Evolutionary conservation across 305 asterid species (phyloP), one percentile per base, ranked within the genome.

Genomic region (Salvia sclarea): DNA sequence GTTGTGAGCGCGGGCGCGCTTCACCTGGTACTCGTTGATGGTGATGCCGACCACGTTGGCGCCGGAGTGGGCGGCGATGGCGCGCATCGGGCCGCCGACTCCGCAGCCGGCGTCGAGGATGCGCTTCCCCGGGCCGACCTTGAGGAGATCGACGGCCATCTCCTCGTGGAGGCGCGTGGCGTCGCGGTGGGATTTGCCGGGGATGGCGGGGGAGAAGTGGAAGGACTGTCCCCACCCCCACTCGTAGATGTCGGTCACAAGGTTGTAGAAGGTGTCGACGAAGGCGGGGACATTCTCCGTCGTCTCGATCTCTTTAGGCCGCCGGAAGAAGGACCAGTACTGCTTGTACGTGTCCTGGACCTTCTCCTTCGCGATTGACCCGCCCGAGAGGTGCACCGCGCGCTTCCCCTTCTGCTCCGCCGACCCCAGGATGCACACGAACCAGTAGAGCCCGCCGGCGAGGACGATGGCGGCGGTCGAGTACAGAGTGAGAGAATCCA

Each of bases 151-250:
- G 61, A 89, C 97, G 0, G 96, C 97, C 95, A 77, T 85, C 74
- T 91, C 96, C 76, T 94, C 99, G 77, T 91, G 99, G 75, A 85
- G 58, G 57, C 91, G 82, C 41, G 97, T 94, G 69, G 96, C 96
- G 0, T 89, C 99, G 1, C 86, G 90, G 81, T 94, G 83, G 0
- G 99, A 94, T 65, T 89, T 88, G 0, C 97, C 97, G 0, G 91
- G 92, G 9, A 94, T 22, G 1, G 96, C 76, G 0, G 99, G 99
- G 12, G 96, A 87, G 68, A 94, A 91, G 35, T 94, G 99, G 82
- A 94, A 94, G 3, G 96, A 88, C 38, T 94, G 97, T 31, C 99
- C 99, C 99, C 99, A 94, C 0, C 97, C 99, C 99, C 99, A 94
- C 68, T 94, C 99, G 77, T 94, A 94, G 30, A 94, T 91, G 69